Evolutionary conservation across 345 rosid genomes (phyloP), one percentile per base, ranked within the genome.

Genomic region (Triadica sebifera): DNA sequence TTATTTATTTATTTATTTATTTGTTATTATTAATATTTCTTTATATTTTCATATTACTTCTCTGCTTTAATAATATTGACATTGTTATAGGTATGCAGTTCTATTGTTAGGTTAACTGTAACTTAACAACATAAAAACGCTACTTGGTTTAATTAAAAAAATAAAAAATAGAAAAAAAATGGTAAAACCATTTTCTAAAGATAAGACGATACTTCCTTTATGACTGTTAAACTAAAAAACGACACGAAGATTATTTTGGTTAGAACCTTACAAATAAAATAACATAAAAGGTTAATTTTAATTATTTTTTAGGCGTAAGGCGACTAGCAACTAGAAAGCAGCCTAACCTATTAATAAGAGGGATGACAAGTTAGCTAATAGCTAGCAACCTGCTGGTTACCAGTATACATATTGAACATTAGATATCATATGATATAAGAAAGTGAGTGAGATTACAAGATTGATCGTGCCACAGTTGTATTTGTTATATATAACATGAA

Each of bases 101-200:
- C 71, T 15, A 6, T 67, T 73, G 86, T 77, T 85, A 81, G 87
- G 86, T 86, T 75, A 85, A 74, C 82, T 79, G 77, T 74, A 77
- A 84, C 80, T 75, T 81, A 82, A 77, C 78, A 69, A 49, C 71
- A 63, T 59, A 58, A 74, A 38, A 41, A 70, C 4, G 15, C 43
- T 50, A 49, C 41, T 22, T 80, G 55, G 17, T 47, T 72, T 58
- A 38, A 70, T 41, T 8, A 41, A 1, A n/a, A n/a, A n/a, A n/a
- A n/a, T n/a, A n/a, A n/a, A n/a, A n/a, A n/a, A n/a, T n/a, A n/a
- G n/a, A n/a, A n/a, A n/a, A n/a, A n/a, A n/a, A n/a, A n/a, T n/a
- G n/a, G 45, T 41, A 41, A 41, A 41, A 41, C 1, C 45, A 4
- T 41, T 41, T 8, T 41, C n/a, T n/a, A n/a, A n/a, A n/a, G n/a